Conservation (phyloP, 495 filamentous ascomycete species). For the Talaromyces thailandensis region DNA sequence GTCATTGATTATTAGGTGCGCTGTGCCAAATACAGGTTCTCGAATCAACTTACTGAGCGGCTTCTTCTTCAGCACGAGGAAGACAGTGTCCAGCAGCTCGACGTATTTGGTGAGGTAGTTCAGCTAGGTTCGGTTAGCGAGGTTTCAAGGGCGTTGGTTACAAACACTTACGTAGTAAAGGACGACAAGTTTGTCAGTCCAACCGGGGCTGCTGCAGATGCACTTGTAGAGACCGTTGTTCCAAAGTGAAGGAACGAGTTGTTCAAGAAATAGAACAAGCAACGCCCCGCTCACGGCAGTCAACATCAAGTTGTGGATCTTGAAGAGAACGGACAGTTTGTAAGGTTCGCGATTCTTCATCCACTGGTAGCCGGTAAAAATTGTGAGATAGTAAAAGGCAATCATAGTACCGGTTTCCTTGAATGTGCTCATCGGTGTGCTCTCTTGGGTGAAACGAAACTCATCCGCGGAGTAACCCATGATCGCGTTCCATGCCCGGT, state of each 20-base stretch:
- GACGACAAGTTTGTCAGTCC: conserved; percentile 55
- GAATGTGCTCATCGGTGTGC: conserved; percentile 53
- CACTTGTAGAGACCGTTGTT: conserved; percentile 62
- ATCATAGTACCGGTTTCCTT: conserved; percentile 47
- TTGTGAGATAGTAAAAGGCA: conserved; percentile 55
- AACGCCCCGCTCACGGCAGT: conserved; percentile 61
- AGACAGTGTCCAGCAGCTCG: conserved; percentile 60
- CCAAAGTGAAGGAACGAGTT: conserved; percentile 58
- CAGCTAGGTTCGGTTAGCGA: conserved; percentile 30
- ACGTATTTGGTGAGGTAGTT: conserved; percentile 70
- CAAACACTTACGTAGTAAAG: conserved; percentile 55
- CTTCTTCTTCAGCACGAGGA: conserved; percentile 68
- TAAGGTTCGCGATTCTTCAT: conserved; percentile 63
- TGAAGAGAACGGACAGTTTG: conserved; percentile 60
- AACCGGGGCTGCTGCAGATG: conserved; percentile 66
- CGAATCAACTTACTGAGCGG: conserved; percentile 49
- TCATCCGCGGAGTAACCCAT: conserved; percentile 53
- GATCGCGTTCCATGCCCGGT: conserved; percentile 54
- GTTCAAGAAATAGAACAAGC: conserved; percentile 63
- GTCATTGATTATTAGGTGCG: conserved; percentile 13
- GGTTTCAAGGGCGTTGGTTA: background rate
- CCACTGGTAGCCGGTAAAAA: conserved; percentile 64
- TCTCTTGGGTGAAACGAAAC: conserved; percentile 49
- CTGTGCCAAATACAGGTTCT: background rate
- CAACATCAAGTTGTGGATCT: conserved; percentile 74